Conservation (phyloP, 2,329 filamentous ascomycete species). For the Colletotrichum ledebouriae region DNA sequence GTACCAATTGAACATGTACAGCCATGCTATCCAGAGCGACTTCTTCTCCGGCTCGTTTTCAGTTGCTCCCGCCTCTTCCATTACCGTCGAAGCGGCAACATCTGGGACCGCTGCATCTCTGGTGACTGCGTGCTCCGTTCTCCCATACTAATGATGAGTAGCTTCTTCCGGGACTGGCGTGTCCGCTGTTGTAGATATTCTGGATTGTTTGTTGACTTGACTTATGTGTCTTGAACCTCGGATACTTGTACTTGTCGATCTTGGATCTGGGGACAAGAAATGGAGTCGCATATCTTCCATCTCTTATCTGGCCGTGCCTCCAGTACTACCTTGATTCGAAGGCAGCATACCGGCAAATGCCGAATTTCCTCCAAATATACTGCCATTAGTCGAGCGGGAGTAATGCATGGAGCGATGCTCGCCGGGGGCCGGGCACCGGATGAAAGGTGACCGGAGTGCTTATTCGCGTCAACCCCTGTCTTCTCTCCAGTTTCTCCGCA, state of each 20-base stretch:
- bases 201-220: neutral
- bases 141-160: neutral
- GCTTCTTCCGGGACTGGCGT: neutral
- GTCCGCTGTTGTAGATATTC: neutral
- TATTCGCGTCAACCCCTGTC: slow-evolving; percentile 11
- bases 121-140: slow-evolving; percentile 6
- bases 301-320: slow-evolving; percentile 3
- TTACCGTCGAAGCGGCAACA: slow-evolving; percentile 62
- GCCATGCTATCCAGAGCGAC: slow-evolving; percentile 42
- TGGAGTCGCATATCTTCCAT: neutral
- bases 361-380: neutral
- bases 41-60: slow-evolving; percentile 37
- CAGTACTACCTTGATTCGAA: neutral
- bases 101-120: slow-evolving; percentile 33
- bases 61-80: slow-evolving; percentile 58
- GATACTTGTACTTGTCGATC: neutral
- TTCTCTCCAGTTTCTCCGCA: slow-evolving; percentile 35
- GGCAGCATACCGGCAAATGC: neutral
- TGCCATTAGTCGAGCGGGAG: slow-evolving; percentile 2
- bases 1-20: slow-evolving; percentile 48
- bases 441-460: slow-evolving; percentile 28
- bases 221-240: neutral
- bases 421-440: slow-evolving; percentile 36
- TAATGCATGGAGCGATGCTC: neutral
- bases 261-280: neutral